Percentiles rank a stretch among this genome's conserved stretches.
These are phyloP conservation scores for Puya raimondii DNA, from an alignment of 176 grass and related monocot species.

Conservation along the genomic window DNA sequence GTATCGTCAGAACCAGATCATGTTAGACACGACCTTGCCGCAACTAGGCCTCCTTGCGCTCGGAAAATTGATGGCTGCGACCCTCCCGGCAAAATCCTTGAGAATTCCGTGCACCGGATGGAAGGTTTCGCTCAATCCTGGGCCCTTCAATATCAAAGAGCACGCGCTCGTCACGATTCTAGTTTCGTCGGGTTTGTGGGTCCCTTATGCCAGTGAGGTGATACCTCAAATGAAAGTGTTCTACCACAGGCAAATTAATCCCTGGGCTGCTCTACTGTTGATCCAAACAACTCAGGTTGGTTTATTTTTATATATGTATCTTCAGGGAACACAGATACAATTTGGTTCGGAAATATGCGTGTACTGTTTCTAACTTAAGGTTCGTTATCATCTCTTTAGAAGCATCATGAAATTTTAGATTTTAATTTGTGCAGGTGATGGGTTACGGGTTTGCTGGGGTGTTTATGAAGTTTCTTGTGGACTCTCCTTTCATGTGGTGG, in stretches of 20 bases:
- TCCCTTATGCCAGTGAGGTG: neutral
- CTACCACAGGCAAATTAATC: neutral
- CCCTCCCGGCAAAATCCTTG: neutral
- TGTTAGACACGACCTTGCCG: no score
- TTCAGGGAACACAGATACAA: no score
- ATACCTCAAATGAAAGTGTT: neutral
- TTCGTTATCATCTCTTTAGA: no score
- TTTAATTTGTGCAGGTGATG: neutral
- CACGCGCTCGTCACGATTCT: neutral
- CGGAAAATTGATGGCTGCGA: neutral
- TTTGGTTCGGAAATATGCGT: no score
- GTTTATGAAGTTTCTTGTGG: neutral
- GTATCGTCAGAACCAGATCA: no score
- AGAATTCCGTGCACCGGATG: neutral
- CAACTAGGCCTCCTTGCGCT: no score
- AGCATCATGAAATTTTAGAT: no score
- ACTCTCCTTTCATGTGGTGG: constrained; percentile 14
- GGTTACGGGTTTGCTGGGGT: constrained; percentile 3
- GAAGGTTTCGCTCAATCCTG: neutral
- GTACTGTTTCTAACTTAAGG: no score
- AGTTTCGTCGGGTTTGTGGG: neutral
- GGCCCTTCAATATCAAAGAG: constrained; percentile 5
- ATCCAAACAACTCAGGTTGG: neutral
- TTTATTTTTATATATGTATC: neutral
- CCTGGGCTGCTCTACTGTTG: neutral